Evolutionary conservation across 2,329 filamentous ascomycete species (phyloP), one percentile per base, ranked within the genome.

Genomic region (Xylaria sp.): DNA sequence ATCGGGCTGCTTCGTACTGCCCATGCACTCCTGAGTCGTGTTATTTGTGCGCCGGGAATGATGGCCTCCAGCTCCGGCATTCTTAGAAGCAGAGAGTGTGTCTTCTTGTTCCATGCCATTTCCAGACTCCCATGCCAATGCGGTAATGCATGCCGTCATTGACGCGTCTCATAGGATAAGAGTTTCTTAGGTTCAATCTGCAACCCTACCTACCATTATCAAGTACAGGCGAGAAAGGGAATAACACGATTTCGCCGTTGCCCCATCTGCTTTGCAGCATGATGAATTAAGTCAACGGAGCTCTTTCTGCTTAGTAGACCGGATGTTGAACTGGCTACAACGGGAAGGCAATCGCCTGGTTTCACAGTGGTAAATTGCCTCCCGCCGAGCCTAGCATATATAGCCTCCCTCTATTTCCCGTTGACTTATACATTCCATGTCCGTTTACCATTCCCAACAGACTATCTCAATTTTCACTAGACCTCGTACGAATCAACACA

Each of bases 331-430:
- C 7, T 37, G 20, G 59, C 12, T n/a, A 41, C 18, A 20, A 10
- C 9, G 57, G 28, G 28, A 55, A 37, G 63, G 56, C 28, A 51
- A 65, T 64, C 61, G 37, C 62, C 62, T 58, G 25, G 61, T 62
- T 51, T 57, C 32, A 46, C 52, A 48, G 34, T 10, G 7, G 37
- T 3, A 57, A 48, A 41, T 41, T 41, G 55, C 23, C n/a, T 67
- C 61, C 23, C 32, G 18, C 56, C 13, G 34, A 54, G 34, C 57
- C 70, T 70, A 71, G 41, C 54, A 71, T 70, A 71, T 66, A 66
- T 70, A 69, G n/a, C 20, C 50, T 46, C 25, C 44, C 52, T 51
- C 13, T 37, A n/a, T 60, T 37, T 65, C 68, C 58, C 50, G 25
- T 20, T 56, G 37, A 12, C 18, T 62, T 55, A 37, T 61, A n/a